Base-by-base conservation (phyloP, 257 asterid genomes). In the Mitragyna speciosa region DNA sequence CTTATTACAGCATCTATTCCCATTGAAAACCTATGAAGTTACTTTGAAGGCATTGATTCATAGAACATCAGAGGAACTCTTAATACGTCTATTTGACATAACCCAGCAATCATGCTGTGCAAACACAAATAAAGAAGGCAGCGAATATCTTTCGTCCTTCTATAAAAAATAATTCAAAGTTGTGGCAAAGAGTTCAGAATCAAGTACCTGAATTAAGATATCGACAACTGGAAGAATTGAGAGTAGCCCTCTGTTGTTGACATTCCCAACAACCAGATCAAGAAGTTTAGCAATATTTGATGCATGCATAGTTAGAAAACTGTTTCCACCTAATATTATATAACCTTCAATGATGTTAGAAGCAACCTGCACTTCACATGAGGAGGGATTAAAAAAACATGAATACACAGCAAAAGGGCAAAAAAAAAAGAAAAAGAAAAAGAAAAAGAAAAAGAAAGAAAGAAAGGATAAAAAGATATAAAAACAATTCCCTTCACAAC, bases 211-310 rank as follows among this genome's bases (percentile, higher is more conserved):
- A 88, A 96, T 86, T 81, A 96, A 82, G 83, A 92, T 87, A 87
- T 96, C 99, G 83, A 96, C 87, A 71, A 92, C 89, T 19, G 97
- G 98, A 84, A 96, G 94, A 86, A 92, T 84, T 73, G 95, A 89
- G 84, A 88, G 92, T 76, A 96, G 81, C 80, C 98, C 98, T 87
- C 87, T 91, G 78, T 96, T 95, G 75, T 89, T 94, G 89, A 92
- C 99, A 89, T 91, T 96, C 75, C 90, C 92, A 84, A 96, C 84
- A 72, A 94, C 93, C 89, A 94, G 83, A 86, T 96, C 97, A 85
- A 96, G 97, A 85, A 96, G 88, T 85, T 91, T 89, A 31, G 94
- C 92, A 66, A 96, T 86, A 82, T 86, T 86, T 58, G 91, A 87
- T 33, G 96, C 95, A 77, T 96, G 96, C 95, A 90, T 78, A 78